Conservation (phyloP, 768 basidiomycete species). For the Calvatia gigantea region DNA sequence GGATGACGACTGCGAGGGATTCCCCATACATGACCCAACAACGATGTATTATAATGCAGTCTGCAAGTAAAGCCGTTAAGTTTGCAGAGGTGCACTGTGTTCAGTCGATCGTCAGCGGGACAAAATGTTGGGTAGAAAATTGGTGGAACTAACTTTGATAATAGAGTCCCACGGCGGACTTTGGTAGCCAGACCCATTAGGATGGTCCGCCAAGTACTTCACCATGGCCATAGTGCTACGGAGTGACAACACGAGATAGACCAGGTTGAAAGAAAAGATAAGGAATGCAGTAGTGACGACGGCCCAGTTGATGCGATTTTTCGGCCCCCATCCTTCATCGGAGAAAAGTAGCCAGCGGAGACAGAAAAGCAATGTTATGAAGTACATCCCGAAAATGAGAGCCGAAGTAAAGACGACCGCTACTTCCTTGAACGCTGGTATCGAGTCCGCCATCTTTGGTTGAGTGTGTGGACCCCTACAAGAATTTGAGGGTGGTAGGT, state of each 20-base stretch:
- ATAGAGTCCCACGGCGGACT: not conserved
- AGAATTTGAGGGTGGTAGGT: not conserved
- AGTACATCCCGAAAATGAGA: not conserved
- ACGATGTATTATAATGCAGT: constrained; percentile 7
- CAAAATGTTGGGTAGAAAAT: no score
- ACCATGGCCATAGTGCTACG: not conserved
- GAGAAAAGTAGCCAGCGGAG: not conserved
- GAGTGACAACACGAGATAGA: not conserved
- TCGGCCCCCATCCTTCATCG: constrained; percentile 6
- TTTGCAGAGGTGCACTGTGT: not conserved
- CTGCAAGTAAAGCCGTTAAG: not conserved
- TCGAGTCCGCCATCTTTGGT: not conserved
- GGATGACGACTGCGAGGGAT: not conserved
- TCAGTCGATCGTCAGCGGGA: not conserved
- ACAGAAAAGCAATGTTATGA: not conserved
- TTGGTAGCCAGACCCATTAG: not conserved
- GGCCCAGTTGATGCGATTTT: constrained; percentile 1
- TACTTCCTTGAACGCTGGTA: not conserved
- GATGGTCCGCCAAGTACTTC: not conserved
- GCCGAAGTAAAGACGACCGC: not conserved
- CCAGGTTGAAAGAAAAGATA: not conserved
- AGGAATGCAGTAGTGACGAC: not conserved
- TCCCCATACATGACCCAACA: constrained; percentile 7
- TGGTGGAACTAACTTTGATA: not conserved
- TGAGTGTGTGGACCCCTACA: not conserved